phyloP scores from a whole-genome alignment of 2,329 filamentous ascomycete species.

The Cordyceps tenuipes region DNA sequence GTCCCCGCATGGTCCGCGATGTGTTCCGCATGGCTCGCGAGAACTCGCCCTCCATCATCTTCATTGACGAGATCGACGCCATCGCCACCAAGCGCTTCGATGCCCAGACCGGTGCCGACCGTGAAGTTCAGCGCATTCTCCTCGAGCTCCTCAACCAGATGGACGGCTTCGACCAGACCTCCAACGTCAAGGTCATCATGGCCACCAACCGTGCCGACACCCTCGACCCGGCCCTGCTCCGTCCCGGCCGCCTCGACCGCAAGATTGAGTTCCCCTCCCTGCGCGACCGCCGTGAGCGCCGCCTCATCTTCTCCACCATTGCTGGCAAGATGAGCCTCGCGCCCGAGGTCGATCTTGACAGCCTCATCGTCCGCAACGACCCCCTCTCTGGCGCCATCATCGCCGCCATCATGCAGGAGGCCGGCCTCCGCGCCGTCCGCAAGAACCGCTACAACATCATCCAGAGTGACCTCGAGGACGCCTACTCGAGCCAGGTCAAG shows the following conservation, averaged over 20 bases:
- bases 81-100: constrained; percentile 99
- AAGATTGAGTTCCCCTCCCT: constrained; percentile 99
- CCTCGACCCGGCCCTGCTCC: constrained; percentile 85
- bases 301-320: constrained; percentile 96
- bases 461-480: constrained; percentile 91
- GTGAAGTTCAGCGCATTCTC: constrained; percentile 96
- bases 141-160: constrained; percentile 98
- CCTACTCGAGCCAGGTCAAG: constrained; percentile 96
- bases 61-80: constrained; percentile 98
- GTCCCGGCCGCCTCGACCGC: constrained; percentile 88
- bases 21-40: constrained; percentile 98
- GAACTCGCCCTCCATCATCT: constrained; percentile 97
- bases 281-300: constrained; percentile 85
- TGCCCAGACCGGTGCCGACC: constrained; percentile 93
- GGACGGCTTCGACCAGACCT: constrained; percentile 98
- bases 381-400: constrained; percentile 92
- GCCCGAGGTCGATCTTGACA: constrained; percentile 93
- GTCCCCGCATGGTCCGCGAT: constrained; percentile 96
- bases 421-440: constrained; percentile 82
- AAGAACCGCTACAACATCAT: constrained; percentile 99
- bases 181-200: constrained; percentile 99
- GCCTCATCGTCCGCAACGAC: constrained; percentile 92
- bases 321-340: constrained; percentile 94
- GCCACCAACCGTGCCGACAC: constrained; percentile 98
- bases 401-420: constrained; percentile 98